Base-by-base conservation (phyloP, 495 filamentous ascomycete species). In the Penicillium herquei region DNA sequence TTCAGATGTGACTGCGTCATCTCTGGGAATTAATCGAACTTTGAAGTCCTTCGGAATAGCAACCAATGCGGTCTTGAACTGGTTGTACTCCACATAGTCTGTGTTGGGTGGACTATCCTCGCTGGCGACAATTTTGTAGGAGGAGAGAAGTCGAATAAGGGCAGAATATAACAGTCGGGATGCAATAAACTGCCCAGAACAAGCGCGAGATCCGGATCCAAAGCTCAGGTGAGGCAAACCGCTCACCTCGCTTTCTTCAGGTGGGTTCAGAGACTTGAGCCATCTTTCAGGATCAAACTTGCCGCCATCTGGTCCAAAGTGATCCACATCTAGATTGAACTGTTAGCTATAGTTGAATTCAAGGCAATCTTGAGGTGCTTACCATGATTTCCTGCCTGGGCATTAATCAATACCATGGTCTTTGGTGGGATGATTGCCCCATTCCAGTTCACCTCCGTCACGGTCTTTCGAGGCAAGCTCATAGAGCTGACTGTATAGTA, bases 371-470 rank as follows among this genome's bases (percentile, higher is more conserved):
- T 30, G 11, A 45, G 10, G 21, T 12, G 57, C 70, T 62, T 59
- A 83, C 80, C 81, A 51, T 82, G 81, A 53, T 84, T 84, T 0
- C 74, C 80, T 11, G 80, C 81, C 49, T 84, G 81, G 0, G 78
- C 78, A 52, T 84, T 84, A 51, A 83, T 80, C 49, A 83, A 63
- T 10, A 84, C 67, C 78, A 82, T 82, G 0, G 79, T 84, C 53
- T 75, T 76, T 0, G 74, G 63, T 0, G 81, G 81, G 33, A 84
- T 83, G n/a, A 71, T 73, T 10, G 78, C 78, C 7, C 78, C 80
- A 46, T 81, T 73, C 79, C 80, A 84, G 6, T 76, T 70, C 8
- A 84, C 70, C 51, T 81, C 80, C 0, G 69, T 73, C 2, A 75
- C 70, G 0, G 78, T 82, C 62, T 80, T 80, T 31, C 81, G 58